phyloP scores from a whole-genome alignment of 257 asterid species.

The Nicotiana benthamiana region DNA sequence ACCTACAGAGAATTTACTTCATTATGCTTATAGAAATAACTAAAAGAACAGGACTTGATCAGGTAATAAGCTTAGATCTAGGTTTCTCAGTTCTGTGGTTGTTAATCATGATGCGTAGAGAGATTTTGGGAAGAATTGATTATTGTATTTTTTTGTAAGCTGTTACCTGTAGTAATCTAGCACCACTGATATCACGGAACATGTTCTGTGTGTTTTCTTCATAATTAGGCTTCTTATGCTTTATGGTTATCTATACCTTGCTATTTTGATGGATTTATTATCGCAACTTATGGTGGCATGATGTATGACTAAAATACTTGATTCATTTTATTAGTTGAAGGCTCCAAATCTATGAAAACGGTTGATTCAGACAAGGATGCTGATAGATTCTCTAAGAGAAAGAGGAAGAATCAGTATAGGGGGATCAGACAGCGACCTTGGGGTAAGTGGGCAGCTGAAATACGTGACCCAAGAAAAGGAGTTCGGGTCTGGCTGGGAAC shows the following conservation, averaged over 20 bases:
- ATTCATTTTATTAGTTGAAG: constrained; percentile 19
- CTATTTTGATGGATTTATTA: background rate
- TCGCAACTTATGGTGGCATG: background rate
- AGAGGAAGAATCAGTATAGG: constrained; percentile 93
- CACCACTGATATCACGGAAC: background rate
- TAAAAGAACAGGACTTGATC: background rate
- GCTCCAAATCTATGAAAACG: constrained; percentile 12
- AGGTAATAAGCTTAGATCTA: background rate
- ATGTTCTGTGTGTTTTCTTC: background rate
- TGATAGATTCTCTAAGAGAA: constrained; percentile 63
- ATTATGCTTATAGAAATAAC: background rate
- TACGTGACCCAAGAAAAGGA: constrained; percentile 95
- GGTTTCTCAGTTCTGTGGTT: background rate
- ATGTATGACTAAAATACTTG: background rate
- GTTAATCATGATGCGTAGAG: background rate
- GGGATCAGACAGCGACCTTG: constrained; percentile 98
- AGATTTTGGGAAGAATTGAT: background rate
- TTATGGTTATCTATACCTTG: background rate
- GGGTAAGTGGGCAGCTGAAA: constrained; percentile 99
- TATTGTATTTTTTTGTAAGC: background rate
- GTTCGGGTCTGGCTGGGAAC: constrained; percentile 99
- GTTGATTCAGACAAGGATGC: constrained; percentile 51
- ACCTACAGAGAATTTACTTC: background rate
- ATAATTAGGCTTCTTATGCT: background rate
- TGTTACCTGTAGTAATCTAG: background rate